These are phyloP conservation scores for Pulicaria dysenterica DNA, from an alignment of 129 eudicot genomes.

Conservation along the genomic window DNA sequence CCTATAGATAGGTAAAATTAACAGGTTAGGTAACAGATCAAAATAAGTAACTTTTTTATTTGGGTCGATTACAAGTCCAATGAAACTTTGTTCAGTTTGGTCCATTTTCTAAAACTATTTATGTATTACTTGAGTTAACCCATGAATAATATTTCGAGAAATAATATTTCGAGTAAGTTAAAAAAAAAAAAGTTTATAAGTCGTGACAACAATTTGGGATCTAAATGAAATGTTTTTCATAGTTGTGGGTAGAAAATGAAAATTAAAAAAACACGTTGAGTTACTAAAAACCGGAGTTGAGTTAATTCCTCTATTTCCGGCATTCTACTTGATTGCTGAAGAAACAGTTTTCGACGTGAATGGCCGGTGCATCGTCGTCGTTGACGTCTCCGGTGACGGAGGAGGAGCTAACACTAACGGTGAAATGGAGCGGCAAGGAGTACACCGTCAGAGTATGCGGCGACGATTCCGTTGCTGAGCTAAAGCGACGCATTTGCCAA, in stretches of 20 bases:
- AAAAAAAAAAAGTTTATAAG: neutral
- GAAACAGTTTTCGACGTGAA: slow-evolving; percentile 22
- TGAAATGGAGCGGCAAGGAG: slow-evolving; percentile 95
- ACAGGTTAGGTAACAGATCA: too few species aligned
- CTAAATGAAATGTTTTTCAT: neutral
- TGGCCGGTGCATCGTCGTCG: slow-evolving; percentile 69
- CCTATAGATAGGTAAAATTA: too few species aligned
- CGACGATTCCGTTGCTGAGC: slow-evolving; percentile 86
- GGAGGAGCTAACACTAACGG: slow-evolving; percentile 92
- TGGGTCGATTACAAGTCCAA: too few species aligned
- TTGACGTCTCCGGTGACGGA: slow-evolving; percentile 57
- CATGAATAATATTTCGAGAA: too few species aligned
- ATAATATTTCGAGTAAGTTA: too few species aligned
- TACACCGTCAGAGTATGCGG: slow-evolving; percentile 86
- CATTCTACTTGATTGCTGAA: neutral
- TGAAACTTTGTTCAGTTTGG: too few species aligned
- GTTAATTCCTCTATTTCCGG: slow-evolving; percentile 11
- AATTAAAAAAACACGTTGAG: neutral
- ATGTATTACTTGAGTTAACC: too few species aligned
- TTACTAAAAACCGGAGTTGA: neutral
- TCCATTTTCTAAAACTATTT: too few species aligned
- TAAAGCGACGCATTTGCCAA: slow-evolving; percentile 85
- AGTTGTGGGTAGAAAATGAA: slow-evolving; percentile 14
- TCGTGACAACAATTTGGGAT: neutral
- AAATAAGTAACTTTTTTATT: too few species aligned